These are phyloP conservation scores for Gautieria morchelliformis DNA, from an alignment of 768 basidiomycete genomes.

Conservation along the genomic window DNA sequence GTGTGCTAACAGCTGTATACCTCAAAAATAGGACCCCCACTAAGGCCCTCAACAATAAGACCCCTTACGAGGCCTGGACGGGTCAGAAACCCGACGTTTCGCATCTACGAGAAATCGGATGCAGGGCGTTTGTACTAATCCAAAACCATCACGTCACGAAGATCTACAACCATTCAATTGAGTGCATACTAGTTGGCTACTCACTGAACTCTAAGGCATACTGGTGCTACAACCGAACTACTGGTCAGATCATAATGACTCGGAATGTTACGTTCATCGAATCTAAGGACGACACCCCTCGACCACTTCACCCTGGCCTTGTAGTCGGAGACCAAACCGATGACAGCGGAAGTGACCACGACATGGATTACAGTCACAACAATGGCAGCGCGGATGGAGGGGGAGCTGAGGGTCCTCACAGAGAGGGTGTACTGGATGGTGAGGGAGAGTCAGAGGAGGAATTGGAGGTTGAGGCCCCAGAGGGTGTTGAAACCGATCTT, in stretches of 20 bases:
- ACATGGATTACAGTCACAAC: no score
- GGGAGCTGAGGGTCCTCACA: not conserved
- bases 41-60: no score
- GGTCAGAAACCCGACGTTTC: no score
- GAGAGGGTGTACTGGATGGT: not conserved
- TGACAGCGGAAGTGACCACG: no score
- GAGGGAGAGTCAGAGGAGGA: no score
- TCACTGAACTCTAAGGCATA: slow-evolving; percentile 23
- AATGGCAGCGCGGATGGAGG: no score
- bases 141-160: slow-evolving; percentile 4
- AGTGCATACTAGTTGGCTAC: slow-evolving; percentile 32
- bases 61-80: no score
- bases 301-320: no score
- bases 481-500: not conserved
- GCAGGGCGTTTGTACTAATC: slow-evolving; percentile 26
- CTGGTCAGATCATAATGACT: slow-evolving; percentile 19
- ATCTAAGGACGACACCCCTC: not conserved
- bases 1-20: no score
- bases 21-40: no score
- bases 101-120: slow-evolving; percentile 11
- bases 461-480: no score
- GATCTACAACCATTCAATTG: slow-evolving; percentile 20
- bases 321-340: no score
- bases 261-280: slow-evolving; percentile 18
- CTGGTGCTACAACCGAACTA: slow-evolving; percentile 25